Evolutionary conservation across 2,329 filamentous ascomycete genomes (phyloP), one percentile per base, ranked within the genome.

Genomic region (Talaromyces sp.): DNA sequence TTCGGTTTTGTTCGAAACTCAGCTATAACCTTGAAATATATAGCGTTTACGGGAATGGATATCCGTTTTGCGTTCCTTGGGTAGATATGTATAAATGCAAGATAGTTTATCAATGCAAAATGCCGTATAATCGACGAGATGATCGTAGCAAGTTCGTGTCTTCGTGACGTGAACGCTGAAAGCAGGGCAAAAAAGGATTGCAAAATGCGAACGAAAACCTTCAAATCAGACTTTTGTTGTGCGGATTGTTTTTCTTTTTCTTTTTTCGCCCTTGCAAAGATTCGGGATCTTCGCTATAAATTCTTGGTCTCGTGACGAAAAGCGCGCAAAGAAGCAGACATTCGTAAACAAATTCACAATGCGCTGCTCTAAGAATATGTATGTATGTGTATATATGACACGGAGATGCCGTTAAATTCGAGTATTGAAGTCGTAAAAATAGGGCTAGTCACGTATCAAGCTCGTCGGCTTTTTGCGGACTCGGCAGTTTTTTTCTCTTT

Each of bases 1-100:
- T 87, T 84, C 89, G 89, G 85, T 88, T 78, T 84, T 79, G 72
- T 66, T 62, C 10, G 7, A 31, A 31, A 31, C 21, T 39, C 33
- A 31, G 33, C n/a, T 48, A 46, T 46, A 21, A 19, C 28, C 22
- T 35, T 21, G 15, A 28, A 28, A 28, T 28, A 28, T 28, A 28
- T 28, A 4, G 22, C 15, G 10, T 0, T 3, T 45, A 9, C 22
- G n/a, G 11, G 22, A n/a, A n/a, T n/a, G 41, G 8, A 7, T 11
- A 19, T 33, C 33, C 8, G 25, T 19, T 9, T 46, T 45, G 8
- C 41, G 28, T 33, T 28, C 31, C 45, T 25, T 48, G 13, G 28
- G 28, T 46, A 33, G 25, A 19, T n/a, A 31, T 39, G 21, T 52
- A 39, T 25, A 52, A 39, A 52, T 39, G 48, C 48, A 52, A 17